Evolutionary conservation across 495 filamentous ascomycete genomes (phyloP), one percentile per base, ranked within the genome.

Genomic region (Trypethelium eluteriae): DNA sequence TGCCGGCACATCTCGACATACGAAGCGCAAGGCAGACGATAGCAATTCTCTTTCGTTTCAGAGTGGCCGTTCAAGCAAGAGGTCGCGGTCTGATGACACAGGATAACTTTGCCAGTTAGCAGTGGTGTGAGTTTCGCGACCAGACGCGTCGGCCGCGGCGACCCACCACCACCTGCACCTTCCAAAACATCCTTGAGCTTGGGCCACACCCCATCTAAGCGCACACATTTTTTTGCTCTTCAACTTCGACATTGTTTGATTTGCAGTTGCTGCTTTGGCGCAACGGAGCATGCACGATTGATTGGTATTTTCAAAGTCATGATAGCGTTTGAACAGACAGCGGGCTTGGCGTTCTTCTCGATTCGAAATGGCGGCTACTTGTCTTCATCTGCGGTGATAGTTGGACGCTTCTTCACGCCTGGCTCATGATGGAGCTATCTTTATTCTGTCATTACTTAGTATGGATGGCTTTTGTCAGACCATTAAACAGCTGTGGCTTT

Each of bases 1-100:
- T 14, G 3, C n/a, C 53, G 14, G 53, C 14, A 14, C 25, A 36
- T 59, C 53, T 59, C 2, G 18, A 3, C 7, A 18, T 1, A 5
- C 53, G 18, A 36, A 59, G 18, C 53, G 53, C 53, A 59, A 59
- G 14, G 53, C 4, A 59, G 53, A 59, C 18, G 32, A 59, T 36
- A 3, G 32, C 36, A 5, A 14, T 53, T 36, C 53, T 36, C 32
- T 32, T 59, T 36, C 53, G 18, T 9, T 34, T 34, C 25, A 34
- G 9, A 59, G 53, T 36, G 9, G 34, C 34, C 32, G 6, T 7
- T 36, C 32, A 36, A 59, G 25, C 7, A 59, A 59, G 18, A 11
- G 53, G 32, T 59, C 25, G 11, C 53, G 53, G 32, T 35, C 32
- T 32, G 32, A 36, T 36, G 53, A 36, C 7, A 59, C 53, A 9